phyloP scores from a whole-genome alignment of 352 stramenopile genomes.

The Vaucheria bursata region DNA sequence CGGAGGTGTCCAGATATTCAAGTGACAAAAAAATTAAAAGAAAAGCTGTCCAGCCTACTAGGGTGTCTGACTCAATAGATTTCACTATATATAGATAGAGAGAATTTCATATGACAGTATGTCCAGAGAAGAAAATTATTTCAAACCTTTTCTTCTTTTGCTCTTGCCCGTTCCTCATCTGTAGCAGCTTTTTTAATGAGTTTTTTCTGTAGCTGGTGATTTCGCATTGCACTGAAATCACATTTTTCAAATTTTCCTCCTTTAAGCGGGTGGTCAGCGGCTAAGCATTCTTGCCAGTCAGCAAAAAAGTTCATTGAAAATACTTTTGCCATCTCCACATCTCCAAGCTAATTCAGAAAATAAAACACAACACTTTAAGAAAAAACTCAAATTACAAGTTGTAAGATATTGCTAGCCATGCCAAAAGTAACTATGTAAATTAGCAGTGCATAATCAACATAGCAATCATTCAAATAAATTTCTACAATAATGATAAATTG shows the following conservation, averaged over 20 bases:
- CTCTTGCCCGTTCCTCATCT: conserved; percentile 87
- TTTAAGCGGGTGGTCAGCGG: conserved; percentile 85
- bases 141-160: conserved; percentile 77
- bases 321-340: conserved; percentile 8
- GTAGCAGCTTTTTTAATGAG: conserved; percentile 74
- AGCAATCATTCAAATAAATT: background rate
- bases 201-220: conserved; percentile 76
- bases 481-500: too few species aligned
- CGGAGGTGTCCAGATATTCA: too few species aligned
- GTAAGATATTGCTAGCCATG: too few species aligned
- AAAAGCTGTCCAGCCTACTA: too few species aligned
- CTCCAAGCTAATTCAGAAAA: conserved; percentile 3
- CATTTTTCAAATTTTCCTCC: conserved; percentile 78
- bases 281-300: conserved; percentile 58
- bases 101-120: too few species aligned
- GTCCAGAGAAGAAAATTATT: background rate
- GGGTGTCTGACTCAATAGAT: too few species aligned
- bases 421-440: too few species aligned
- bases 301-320: conserved; percentile 1
- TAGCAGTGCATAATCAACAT: background rate
- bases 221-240: conserved; percentile 88
- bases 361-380: background rate
- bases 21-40: too few species aligned
- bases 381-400: background rate
- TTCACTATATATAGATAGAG: too few species aligned